Evolutionary conservation across 106 monocot genomes (phyloP).

Genomic region (Chionographis japonica): DNA sequence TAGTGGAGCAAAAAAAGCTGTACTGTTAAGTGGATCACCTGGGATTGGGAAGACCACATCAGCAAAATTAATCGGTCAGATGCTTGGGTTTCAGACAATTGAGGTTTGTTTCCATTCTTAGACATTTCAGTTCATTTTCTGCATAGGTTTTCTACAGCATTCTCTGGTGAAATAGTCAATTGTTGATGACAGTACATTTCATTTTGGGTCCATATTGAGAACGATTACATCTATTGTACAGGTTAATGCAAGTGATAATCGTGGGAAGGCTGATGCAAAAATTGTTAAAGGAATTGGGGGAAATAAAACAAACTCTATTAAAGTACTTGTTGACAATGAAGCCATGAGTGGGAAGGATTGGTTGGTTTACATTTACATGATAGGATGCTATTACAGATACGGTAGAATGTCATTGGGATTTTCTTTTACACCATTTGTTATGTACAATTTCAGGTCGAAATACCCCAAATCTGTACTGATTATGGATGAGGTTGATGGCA

Average conservation of each 20-base stretch:
- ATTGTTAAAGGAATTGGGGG: slow-evolving; percentile 86
- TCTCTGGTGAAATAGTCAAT: too few species aligned
- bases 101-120: slow-evolving; percentile 47
- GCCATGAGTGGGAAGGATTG: slow-evolving; percentile 52
- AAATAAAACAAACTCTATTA: slow-evolving; percentile 84
- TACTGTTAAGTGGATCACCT: slow-evolving; percentile 90
- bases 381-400: too few species aligned
- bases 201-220: background rate
- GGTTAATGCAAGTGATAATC: slow-evolving; percentile 99
- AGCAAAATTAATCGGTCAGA: slow-evolving; percentile 81
- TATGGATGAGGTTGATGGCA: slow-evolving; percentile 99
- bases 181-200: background rate
- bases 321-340: slow-evolving; percentile 89
- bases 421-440: background rate
- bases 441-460: slow-evolving; percentile 47
- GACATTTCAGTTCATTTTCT: background rate
- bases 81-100: slow-evolving; percentile 88
- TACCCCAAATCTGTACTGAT: slow-evolving; percentile 79
- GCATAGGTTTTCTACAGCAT: background rate
- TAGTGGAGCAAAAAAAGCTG: slow-evolving; percentile 73
- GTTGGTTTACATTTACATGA: slow-evolving; percentile 45
- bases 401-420: too few species aligned
- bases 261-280: slow-evolving; percentile 94
- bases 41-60: slow-evolving; percentile 96
- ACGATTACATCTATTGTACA: slow-evolving; percentile 16